Base-by-base conservation (phyloP, 306 rosid species). In the Malus asiatica region DNA sequence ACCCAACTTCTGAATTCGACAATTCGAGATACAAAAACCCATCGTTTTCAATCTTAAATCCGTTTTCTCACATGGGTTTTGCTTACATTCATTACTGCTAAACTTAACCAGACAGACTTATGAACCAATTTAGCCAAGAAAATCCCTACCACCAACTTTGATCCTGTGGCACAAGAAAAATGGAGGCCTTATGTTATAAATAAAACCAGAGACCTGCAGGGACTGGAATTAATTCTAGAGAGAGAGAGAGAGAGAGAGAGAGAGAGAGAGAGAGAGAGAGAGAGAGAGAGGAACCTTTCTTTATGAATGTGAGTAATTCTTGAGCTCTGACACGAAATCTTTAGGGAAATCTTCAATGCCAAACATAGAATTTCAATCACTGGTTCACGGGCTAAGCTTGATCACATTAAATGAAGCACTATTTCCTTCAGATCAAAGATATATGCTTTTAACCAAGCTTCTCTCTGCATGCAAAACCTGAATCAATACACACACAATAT, bases 311-410 rank as follows among this genome's bases (percentile, higher is more conserved):
- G 75, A 42, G 4, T 51, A 59, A 75, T 25, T 75, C 65, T 45
- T 60, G 48, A 75, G 76, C 38, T n/a, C 85, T 62, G 85, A 74
- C 82, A 78, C 74, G 85, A 68, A 73, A 20, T 67, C 70, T 69
- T 45, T 18, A 66, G 75, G 57, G 67, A 67, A 58, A 67, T 38
- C 53, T 72, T 80, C 33, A 83, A 83, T 86, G 83, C 77, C 18
- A 70, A 73, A 70, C 61, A 77, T 23, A 48, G 80, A 45, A 69
- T 72, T 16, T 73, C 76, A 72, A 78, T 71, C 66, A 72, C 64
- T 7, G 57, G 18, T 60, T 81, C 90, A 84, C 88, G 86, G 90
- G 80, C 86, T 58, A 64, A 15, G 72, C 79, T 81, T 78, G 78
- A 59, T 82, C 53, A 38, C 84, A 87, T 59, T 81, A 74, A 84